phyloP scores from a whole-genome alignment of 768 basidiomycete species.

The Lentinula guzmanii region DNA sequence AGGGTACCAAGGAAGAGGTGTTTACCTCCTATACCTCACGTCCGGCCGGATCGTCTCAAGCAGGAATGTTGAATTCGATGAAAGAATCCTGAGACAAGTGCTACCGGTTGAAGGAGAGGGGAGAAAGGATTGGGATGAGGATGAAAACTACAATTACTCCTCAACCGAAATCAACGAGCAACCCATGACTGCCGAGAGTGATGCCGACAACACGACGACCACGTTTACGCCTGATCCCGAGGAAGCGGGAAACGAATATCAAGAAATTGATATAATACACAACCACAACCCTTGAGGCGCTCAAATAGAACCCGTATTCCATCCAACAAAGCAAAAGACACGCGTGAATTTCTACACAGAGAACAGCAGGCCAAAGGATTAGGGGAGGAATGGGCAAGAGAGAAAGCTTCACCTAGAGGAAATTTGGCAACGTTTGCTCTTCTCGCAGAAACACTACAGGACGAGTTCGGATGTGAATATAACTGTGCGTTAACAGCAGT shows the following conservation, averaged over 20 bases:
- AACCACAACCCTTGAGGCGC: neutral
- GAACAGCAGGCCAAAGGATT: neutral
- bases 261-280: too few species aligned
- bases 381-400: neutral
- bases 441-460: neutral
- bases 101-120: neutral
- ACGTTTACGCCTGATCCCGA: neutral
- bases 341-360: neutral
- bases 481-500: neutral
- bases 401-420: neutral
- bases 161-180: neutral
- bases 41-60: neutral
- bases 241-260: neutral
- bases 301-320: neutral
- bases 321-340: neutral
- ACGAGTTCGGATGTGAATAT: neutral
- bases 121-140: neutral
- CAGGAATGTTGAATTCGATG: neutral
- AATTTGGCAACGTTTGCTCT: neutral
- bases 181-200: slow-evolving; percentile 16
- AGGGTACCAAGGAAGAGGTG: neutral
- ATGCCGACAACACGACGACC: slow-evolving; percentile 4
- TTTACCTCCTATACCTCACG: neutral
- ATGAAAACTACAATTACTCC: neutral
- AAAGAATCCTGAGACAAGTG: neutral